phyloP scores from a whole-genome alignment of 106 monocot species.

The Alisma plantagoaquatica region DNA sequence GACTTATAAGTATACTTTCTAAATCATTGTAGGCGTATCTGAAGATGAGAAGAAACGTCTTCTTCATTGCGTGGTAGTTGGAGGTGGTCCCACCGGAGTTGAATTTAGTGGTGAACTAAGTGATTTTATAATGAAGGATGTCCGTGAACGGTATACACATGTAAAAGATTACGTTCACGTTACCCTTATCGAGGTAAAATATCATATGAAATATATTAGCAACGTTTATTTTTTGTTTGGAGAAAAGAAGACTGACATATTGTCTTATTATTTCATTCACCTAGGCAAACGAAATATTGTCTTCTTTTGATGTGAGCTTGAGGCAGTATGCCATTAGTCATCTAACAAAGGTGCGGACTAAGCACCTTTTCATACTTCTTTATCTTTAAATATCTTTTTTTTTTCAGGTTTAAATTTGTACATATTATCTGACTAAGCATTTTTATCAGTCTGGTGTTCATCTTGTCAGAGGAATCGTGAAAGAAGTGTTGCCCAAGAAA shows the following conservation, averaged over 20 bases:
- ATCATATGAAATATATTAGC: no score
- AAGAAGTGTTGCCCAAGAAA: conserved; percentile 62
- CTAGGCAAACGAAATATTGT: conserved; percentile 99
- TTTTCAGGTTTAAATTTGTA: no score
- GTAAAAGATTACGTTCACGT: conserved; percentile 76
- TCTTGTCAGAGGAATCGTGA: conserved; percentile 77
- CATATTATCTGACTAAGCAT: no score
- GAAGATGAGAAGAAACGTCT: conserved; percentile 61
- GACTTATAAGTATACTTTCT: neutral
- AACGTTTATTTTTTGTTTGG: no score
- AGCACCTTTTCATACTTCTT: no score
- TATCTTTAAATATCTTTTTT: no score
- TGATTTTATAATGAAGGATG: conserved; percentile 81
- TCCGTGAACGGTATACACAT: conserved; percentile 60
- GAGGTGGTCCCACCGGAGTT: no score
- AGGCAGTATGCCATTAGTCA: conserved; percentile 86
- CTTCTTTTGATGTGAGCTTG: conserved; percentile 83
- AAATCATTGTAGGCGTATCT: conserved; percentile 26
- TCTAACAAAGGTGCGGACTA: conserved; percentile 93
- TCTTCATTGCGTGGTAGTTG: conserved; percentile 80
- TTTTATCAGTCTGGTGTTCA: conserved; percentile 92
- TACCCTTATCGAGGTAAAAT: conserved; percentile 84
- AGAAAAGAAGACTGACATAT: no score
- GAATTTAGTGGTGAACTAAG: conserved; percentile 95
- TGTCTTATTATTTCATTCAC: no score